A percentile compares a stretch with the other conserved stretches of the same genome.
These are phyloP conservation scores for Vigna reflexopilosa DNA, from an alignment of 306 rosid genomes.

Conservation along the genomic window DNA sequence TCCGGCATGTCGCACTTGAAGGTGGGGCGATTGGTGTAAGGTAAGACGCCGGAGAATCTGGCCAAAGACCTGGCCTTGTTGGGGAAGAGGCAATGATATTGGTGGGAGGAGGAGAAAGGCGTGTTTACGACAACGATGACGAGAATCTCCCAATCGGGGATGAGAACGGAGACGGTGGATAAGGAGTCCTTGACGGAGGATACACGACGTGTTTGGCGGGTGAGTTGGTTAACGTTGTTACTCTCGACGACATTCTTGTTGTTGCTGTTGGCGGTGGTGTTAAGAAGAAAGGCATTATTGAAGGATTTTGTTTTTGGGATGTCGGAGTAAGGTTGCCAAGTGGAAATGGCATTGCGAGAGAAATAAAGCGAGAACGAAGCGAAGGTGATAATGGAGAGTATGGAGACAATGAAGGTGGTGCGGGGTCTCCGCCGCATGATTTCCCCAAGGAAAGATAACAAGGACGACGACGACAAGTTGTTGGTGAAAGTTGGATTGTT, in stretches of 20 bases:
- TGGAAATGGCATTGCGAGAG: slow-evolving; percentile 49
- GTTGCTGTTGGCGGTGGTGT: neutral
- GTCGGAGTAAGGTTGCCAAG: neutral
- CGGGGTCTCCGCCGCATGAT: slow-evolving; percentile 58
- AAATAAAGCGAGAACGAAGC: slow-evolving; percentile 49
- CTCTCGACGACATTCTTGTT: neutral
- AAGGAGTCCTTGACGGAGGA: slow-evolving; percentile 47
- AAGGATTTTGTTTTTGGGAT: neutral
- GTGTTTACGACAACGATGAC: slow-evolving; percentile 46
- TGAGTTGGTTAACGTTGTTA: neutral
- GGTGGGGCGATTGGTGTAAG: slow-evolving; percentile 44
- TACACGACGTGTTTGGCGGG: slow-evolving; percentile 50
- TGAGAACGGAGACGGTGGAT: slow-evolving; percentile 55
- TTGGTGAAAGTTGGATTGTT: neutral
- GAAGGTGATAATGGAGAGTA: slow-evolving; percentile 46
- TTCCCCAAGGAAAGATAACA: neutral
- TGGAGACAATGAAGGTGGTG: slow-evolving; percentile 42
- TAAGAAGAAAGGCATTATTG: neutral
- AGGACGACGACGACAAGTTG: neutral
- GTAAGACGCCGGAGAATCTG: slow-evolving; percentile 47
- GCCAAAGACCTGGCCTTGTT: slow-evolving; percentile 54
- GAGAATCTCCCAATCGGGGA: slow-evolving; percentile 79
- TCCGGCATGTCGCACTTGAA: slow-evolving; percentile 64
- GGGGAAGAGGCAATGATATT: slow-evolving; percentile 55
- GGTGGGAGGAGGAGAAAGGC: slow-evolving; percentile 13